Conservation (phyloP, 148 eudicot species). For the Fagopyrum esculentum region DNA sequence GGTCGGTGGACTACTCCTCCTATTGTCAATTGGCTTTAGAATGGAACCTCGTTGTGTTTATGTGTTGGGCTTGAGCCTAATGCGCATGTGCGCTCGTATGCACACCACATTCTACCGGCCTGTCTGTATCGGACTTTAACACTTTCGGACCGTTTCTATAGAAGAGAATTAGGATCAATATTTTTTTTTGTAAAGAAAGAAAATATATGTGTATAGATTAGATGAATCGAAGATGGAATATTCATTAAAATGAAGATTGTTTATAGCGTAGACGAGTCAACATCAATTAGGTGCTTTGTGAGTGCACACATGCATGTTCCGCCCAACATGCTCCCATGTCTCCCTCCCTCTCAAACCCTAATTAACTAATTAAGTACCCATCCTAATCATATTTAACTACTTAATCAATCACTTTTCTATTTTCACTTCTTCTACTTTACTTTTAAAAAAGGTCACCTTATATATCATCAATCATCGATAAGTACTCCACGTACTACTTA, state of each 20-base stretch:
- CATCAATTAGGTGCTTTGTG: not conserved
- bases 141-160: no score
- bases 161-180: no score
- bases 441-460: not conserved
- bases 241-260: not conserved
- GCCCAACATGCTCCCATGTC: conserved; percentile 10
- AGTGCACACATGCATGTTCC: conserved; percentile 5
- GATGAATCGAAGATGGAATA: not conserved
- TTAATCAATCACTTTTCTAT: not conserved
- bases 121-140: no score
- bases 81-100: no score
- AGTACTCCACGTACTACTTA: not conserved
- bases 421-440: not conserved
- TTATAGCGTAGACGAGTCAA: not conserved
- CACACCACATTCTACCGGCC: no score
- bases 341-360: not conserved
- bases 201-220: not conserved
- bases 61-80: no score
- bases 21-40: no score
- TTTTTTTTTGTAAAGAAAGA: no score
- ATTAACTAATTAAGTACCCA: not conserved
- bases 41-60: no score
- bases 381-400: not conserved
- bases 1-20: no score
- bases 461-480: not conserved